Base-by-base conservation (phyloP, 257 asterid species). In the Rhazya stricta region DNA sequence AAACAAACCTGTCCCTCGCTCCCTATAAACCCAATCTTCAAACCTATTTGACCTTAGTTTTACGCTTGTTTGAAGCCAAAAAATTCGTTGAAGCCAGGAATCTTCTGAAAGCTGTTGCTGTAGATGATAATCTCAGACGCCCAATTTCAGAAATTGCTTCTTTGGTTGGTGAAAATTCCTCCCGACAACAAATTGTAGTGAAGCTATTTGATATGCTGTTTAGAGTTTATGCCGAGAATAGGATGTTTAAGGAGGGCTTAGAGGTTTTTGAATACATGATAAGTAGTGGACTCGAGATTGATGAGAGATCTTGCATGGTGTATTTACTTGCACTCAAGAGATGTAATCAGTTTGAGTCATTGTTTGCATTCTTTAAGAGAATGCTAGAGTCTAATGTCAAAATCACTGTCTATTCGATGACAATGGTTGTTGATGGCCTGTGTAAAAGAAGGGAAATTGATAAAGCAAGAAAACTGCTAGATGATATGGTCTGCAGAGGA, bases 271-370 rank as follows among this genome's bases (percentile, higher is more conserved):
- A 78, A 60, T 66, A 76, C 53, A 63, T 82, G 88, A 74, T 68
- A 36, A 78, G 39, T 18, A 86, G 77, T 71, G 92, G 86, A 73
- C 75, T 86, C 51, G 85, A 43, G 57, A 84, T 92, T 45, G 98
- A 90, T 66, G 94, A 91, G 60, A 89, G 92, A 57, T 86, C 99
- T 79, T 92, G 98, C 74, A 88, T 88, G 94, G 94, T 85, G 77
- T 89, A 83, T 79, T 81, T 95, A 83, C 67, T 87, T 77, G 96
- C 92, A 30, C 75, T 86, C 74, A 95, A 88, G 87, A 88, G 75
- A 74, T 67, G 77, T 78, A 79, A 81, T 77, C 78, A 77, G 46
- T 83, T 80, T n/a, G 91, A 87, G 69, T 68, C 79, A 1, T 58
- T 90, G 84, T 75, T 71, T 41, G 79, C 58, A 23, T 91, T 92